phyloP scores from a whole-genome alignment of 2,329 filamentous ascomycete species.

The Exserohilum turcica region DNA sequence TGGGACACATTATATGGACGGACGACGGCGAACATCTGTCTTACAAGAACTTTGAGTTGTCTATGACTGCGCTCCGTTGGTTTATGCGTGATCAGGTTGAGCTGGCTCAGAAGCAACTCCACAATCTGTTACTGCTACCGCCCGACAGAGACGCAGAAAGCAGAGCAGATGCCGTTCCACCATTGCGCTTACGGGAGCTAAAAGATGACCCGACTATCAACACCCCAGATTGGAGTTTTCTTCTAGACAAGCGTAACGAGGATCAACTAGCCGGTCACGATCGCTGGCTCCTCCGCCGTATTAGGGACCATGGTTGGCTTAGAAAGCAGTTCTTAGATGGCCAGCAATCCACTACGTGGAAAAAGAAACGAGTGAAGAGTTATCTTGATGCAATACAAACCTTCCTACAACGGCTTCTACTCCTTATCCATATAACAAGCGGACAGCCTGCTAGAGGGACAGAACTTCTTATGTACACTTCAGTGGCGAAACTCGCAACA shows the following conservation, averaged over 20 bases:
- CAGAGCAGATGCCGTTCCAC: not conserved
- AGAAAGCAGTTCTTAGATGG: constrained; percentile 1
- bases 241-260: not conserved
- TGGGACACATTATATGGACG: not conserved
- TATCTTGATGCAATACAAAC: not conserved
- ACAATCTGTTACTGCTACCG: not conserved
- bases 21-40: not conserved
- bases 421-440: not conserved
- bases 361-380: not conserved
- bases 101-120: not conserved
- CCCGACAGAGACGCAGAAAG: not conserved
- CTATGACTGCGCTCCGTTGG: not conserved
- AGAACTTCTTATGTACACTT: not conserved
- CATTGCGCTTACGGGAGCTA: not conserved
- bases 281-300: not conserved
- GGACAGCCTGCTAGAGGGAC: not conserved
- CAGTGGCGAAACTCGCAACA: not conserved
- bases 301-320: not conserved
- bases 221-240: not conserved
- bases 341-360: not conserved
- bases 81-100: not conserved
- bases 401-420: not conserved
- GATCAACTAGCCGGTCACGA: not conserved
- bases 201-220: not conserved
- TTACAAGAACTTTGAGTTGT: constrained; percentile 1